These are phyloP conservation scores for Irpex rosettiformis DNA, from an alignment of 1,284 basidiomycete genomes.

Conservation along the genomic window DNA sequence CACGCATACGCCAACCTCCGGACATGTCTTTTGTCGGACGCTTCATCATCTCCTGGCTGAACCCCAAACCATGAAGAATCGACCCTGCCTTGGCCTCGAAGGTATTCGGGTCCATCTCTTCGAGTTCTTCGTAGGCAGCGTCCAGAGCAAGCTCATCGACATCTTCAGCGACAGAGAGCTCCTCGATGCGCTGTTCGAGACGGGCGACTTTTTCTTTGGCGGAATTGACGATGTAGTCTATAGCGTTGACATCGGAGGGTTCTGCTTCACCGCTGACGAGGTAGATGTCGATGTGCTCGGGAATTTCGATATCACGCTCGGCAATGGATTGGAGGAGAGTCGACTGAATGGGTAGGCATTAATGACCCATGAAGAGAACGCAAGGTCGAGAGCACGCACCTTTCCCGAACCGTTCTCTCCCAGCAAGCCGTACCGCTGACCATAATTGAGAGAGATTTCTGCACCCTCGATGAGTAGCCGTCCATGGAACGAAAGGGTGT, in stretches of 20 bases:
- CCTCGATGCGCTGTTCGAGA: constrained; percentile 93
- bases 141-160: constrained; percentile 88
- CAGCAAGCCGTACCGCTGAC: constrained; percentile 91
- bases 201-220: constrained; percentile 95
- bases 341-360: constrained; percentile 28
- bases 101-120: constrained; percentile 93
- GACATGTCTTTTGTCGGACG: constrained; percentile 98
- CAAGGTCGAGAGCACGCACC: constrained; percentile 45
- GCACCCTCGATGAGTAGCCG: constrained; percentile 91
- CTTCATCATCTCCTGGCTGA: constrained; percentile 89
- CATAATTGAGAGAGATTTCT: constrained; percentile 89
- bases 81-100: constrained; percentile 96
- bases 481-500: constrained; percentile 97
- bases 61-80: constrained; percentile 96
- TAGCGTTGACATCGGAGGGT: constrained; percentile 92
- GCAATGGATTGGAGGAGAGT: constrained; percentile 65
- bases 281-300: constrained; percentile 96
- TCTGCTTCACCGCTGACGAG: constrained; percentile 95
- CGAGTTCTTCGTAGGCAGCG: constrained; percentile 91
- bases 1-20: constrained; percentile 99
- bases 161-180: constrained; percentile 85
- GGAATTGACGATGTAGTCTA: constrained; percentile 94
- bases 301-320: constrained; percentile 92
- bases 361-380: not conserved
- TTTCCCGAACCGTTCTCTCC: constrained; percentile 99